These are phyloP conservation scores for Paraleonurus japonicus DNA, from an alignment of 257 asterid genomes.

Conservation along the genomic window DNA sequence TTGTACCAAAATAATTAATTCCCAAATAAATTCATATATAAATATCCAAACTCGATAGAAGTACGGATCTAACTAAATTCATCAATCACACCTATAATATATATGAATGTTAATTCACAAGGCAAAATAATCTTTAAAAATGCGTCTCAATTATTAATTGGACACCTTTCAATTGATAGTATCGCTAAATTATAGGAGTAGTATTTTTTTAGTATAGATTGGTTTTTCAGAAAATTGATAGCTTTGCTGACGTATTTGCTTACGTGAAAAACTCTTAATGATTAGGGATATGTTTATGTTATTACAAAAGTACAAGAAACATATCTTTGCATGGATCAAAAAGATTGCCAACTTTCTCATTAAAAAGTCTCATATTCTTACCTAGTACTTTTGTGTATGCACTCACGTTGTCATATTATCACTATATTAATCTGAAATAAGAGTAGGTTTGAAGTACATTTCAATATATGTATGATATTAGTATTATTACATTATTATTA, in stretches of 20 bases:
- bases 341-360: not conserved
- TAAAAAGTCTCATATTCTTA: not conserved
- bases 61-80: not conserved
- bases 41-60: too few relatives aligned
- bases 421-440: not conserved
- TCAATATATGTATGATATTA: not conserved
- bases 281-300: constrained; percentile 1
- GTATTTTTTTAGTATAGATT: not conserved
- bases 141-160: not conserved
- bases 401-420: not conserved
- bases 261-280: constrained; percentile 21
- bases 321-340: constrained; percentile 18
- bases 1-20: too few relatives aligned
- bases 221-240: constrained; percentile 12
- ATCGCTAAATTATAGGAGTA: not conserved
- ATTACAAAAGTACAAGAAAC: constrained; percentile 21
- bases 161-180: constrained; percentile 2
- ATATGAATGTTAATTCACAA: not conserved
- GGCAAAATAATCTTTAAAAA: not conserved
- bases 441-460: not conserved
- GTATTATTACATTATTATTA: not conserved
- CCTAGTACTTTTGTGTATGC: not conserved
- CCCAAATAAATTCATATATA: not conserved
- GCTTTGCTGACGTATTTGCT: constrained; percentile 30
- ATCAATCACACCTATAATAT: not conserved